Evolutionary conservation across 495 filamentous ascomycete species (phyloP), one percentile per base, ranked within the genome.

Genomic region (Glarea lozoyensis): DNA sequence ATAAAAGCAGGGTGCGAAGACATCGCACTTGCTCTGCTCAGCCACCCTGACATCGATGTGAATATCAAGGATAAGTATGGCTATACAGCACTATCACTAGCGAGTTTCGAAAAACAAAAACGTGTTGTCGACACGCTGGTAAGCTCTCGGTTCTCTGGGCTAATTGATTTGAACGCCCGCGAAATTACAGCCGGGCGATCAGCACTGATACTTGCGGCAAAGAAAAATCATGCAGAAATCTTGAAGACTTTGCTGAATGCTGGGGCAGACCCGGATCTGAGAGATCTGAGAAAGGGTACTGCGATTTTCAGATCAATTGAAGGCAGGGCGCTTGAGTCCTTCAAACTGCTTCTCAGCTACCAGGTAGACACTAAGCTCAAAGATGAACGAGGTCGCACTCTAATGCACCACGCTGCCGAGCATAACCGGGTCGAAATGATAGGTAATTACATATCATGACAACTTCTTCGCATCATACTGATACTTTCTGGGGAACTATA

Each of bases 321-420:
- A 33, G 31, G 31, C 13, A 50, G 53, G 23, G 23, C 22, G 31
- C 7, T 37, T 2, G 23, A 47, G 6, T 41, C 40, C 0, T 7
- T 50, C 7, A 7, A 23, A 37, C 11, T n/a, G n/a, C 24, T 56
- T 18, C n/a, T 49, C n/a, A 20, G 35, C 9, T 39, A 25, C 18
- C 18, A 15, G 1, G 19, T 51, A 9, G 43, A 58, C 34, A 18
- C 43, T 1, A 6, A 9, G 18, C 41, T 32, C 17, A 16, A 30
- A 5, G 55, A 58, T 27, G 46, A 53, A n/a, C 21, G 41, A 18
- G 43, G 43, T 11, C 42, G 49, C 2, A 44, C 29, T 9, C 36
- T 55, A n/a, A 20, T 55, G 20, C 55, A 58, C 12, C 37, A 42
- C 12, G 55, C 55, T 15, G 34, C 45, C 10, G 23, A 27, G 12